Evolutionary conservation across 257 asterid genomes (phyloP).

Genomic region (Petunia axillaris): DNA sequence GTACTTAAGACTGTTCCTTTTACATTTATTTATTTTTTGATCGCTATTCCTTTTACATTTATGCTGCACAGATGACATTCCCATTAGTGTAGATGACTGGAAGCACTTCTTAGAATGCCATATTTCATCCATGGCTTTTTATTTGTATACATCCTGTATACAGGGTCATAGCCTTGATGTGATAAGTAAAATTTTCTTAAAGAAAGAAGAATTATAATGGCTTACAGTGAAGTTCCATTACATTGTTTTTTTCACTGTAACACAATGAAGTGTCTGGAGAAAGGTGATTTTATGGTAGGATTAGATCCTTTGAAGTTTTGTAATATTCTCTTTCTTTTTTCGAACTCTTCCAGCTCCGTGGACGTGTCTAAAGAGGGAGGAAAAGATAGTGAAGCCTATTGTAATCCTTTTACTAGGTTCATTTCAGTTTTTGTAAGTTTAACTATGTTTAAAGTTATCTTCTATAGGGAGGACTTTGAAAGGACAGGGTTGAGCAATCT

Average conservation of each 20-base stretch:
- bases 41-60: neutral
- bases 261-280: neutral
- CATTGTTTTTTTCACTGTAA: neutral
- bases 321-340: neutral
- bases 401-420: neutral
- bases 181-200: neutral
- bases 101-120: neutral
- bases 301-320: neutral
- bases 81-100: neutral
- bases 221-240: neutral
- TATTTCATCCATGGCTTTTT: no score
- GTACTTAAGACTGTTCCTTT: neutral
- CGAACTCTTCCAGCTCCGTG: neutral
- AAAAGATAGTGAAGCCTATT: neutral
- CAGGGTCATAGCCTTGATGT: neutral
- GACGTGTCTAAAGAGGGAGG: neutral
- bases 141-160: neutral
- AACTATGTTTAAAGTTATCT: neutral
- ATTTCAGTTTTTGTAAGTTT: neutral
- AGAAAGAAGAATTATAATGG: neutral
- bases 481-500: slow-evolving; percentile 72
- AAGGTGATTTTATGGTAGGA: neutral
- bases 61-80: neutral
- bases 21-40: no score
- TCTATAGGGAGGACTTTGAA: slow-evolving; percentile 79